These are phyloP conservation scores for Trametes elegans DNA, from an alignment of 768 basidiomycete species.

Conservation along the genomic window DNA sequence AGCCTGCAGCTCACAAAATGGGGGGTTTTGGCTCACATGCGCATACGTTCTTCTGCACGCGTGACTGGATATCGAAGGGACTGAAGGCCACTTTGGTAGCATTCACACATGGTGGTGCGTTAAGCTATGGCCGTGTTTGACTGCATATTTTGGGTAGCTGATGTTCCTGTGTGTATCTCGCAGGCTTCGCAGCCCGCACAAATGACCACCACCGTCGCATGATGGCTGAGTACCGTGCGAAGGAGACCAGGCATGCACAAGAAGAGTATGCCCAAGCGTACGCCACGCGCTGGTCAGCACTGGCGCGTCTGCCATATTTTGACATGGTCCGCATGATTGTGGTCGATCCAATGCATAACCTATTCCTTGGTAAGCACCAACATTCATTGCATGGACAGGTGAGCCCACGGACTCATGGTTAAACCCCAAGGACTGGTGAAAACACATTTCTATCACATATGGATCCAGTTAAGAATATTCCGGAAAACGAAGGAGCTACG, in stretches of 20 bases:
- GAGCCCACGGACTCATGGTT: too few species aligned
- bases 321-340: slow-evolving; percentile 12
- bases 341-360: slow-evolving; percentile 18
- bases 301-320: slow-evolving; percentile 14
- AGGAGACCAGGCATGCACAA: not conserved
- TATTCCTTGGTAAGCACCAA: slow-evolving; percentile 16
- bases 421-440: slow-evolving; percentile 8
- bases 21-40: slow-evolving; percentile 31
- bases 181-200: slow-evolving; percentile 19
- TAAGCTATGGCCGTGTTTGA: not conserved
- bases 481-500: slow-evolving; percentile 12
- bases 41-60: slow-evolving; percentile 35
- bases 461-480: slow-evolving; percentile 9
- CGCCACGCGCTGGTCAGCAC: slow-evolving; percentile 13
- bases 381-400: too few species aligned
- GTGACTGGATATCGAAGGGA: slow-evolving; percentile 33
- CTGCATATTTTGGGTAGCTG: not conserved
- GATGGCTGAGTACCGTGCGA: slow-evolving; percentile 9
- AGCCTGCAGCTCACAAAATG: slow-evolving; percentile 38
- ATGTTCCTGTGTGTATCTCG: not conserved
- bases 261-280: slow-evolving; percentile 4
- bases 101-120: slow-evolving; percentile 24
- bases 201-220: slow-evolving; percentile 17
- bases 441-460: slow-evolving; percentile 17
- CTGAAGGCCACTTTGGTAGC: slow-evolving; percentile 23